These are phyloP conservation scores for Colletotrichum sp. DNA, from an alignment of 2,329 filamentous ascomycete species.

Conservation along the genomic window DNA sequence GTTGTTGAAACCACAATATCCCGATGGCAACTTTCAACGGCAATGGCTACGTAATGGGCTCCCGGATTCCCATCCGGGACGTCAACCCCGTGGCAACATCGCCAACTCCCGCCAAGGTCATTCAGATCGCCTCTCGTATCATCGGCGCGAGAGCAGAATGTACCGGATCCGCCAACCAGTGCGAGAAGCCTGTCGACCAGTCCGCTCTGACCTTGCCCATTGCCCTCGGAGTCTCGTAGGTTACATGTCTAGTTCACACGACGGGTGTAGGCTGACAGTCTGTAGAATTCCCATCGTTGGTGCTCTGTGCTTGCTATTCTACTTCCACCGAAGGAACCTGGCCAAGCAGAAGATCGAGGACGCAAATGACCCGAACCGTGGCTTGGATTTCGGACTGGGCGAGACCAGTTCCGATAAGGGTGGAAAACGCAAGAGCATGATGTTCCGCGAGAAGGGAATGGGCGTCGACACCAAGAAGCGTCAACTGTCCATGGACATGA, in stretches of 20 bases:
- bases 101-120: not conserved
- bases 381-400: slow-evolving; percentile 88
- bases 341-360: slow-evolving; percentile 79
- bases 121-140: slow-evolving; percentile 23
- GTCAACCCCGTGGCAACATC: slow-evolving; percentile 7
- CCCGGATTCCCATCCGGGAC: slow-evolving; percentile 28
- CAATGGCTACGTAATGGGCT: slow-evolving; percentile 28
- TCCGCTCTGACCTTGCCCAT: slow-evolving; percentile 69
- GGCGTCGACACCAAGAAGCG: slow-evolving; percentile 39
- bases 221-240: slow-evolving; percentile 73
- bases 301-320: slow-evolving; percentile 71
- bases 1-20: not conserved
- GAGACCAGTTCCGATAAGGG: slow-evolving; percentile 40
- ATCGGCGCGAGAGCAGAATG: slow-evolving; percentile 15
- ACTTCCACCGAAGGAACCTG: slow-evolving; percentile 80
- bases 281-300: slow-evolving; percentile 76
- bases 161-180: slow-evolving; percentile 42
- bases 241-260: slow-evolving; percentile 27
- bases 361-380: slow-evolving; percentile 83
- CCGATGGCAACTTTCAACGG: slow-evolving; percentile 19
- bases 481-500: slow-evolving; percentile 75
- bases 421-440: slow-evolving; percentile 45
- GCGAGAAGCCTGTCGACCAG: slow-evolving; percentile 64
- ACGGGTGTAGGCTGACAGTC: slow-evolving; percentile 21
- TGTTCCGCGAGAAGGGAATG: slow-evolving; percentile 55